Evolutionary conservation across 306 rosid species (phyloP).

Genomic region (Dalbergia cultrata): DNA sequence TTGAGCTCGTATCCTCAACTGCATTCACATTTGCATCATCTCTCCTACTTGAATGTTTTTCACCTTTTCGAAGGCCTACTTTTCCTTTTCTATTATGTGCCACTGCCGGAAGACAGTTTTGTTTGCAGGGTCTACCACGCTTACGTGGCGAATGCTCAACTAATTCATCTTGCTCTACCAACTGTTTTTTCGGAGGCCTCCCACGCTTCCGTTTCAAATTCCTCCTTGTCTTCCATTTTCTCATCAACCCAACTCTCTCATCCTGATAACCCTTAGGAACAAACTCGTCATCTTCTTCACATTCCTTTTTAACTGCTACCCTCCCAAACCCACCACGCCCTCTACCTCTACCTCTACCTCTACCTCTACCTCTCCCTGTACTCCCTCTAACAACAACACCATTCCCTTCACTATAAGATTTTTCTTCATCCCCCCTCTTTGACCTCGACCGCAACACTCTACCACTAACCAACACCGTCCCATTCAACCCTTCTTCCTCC

Average conservation of each 20-base stretch:
- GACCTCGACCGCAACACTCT: constrained; percentile 73
- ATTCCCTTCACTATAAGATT: constrained; percentile 46
- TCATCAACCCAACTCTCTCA: constrained; percentile 25
- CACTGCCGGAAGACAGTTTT: constrained; percentile 43
- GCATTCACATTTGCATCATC: constrained; percentile 42
- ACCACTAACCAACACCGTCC: constrained; percentile 46
- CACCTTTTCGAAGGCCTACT: constrained; percentile 17
- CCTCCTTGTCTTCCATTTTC: constrained; percentile 38
- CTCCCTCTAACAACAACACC: constrained; percentile 27
- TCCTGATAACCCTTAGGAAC: constrained; percentile 29
- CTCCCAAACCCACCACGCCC: constrained; percentile 43
- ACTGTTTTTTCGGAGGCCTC: constrained; percentile 45
- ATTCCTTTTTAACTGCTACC: constrained; percentile 43
- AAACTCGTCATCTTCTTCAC: constrained; percentile 44
- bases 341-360: constrained; percentile 12
- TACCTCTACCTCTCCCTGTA: constrained; percentile 21
- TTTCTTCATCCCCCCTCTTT: constrained; percentile 45
- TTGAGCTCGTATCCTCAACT: constrained; percentile 36
- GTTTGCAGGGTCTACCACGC: constrained; percentile 61
- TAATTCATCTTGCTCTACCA: constrained; percentile 7
- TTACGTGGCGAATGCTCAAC: constrained; percentile 46
- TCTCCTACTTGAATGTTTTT: constrained; percentile 40
- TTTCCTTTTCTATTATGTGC: constrained; percentile 48
- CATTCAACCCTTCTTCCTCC: constrained; percentile 35
- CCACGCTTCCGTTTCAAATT: constrained; percentile 59